A percentile compares a stretch with the other conserved stretches of the same genome.
Conservation (phyloP, 257 asterid species). For the Striga asiatica region DNA sequence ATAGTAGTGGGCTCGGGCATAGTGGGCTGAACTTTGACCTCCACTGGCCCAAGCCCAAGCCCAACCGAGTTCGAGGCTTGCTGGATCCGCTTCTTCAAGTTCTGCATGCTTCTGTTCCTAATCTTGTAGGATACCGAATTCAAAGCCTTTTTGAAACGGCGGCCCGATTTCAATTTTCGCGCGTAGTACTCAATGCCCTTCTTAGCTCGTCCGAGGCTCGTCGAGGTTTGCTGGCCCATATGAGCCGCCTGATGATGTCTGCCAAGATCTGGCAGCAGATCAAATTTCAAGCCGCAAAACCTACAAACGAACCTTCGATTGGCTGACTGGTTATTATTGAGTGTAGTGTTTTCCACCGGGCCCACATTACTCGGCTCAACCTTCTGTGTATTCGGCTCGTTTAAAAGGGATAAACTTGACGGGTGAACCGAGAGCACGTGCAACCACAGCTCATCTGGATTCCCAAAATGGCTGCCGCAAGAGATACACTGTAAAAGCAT, state of each 20-base stretch:
- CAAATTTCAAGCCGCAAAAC: constrained; percentile 93
- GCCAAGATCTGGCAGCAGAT: constrained; percentile 97
- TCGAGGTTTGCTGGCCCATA: constrained; percentile 47
- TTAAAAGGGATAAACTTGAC: no score
- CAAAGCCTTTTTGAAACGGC: constrained; percentile 56
- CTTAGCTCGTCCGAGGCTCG: constrained; percentile 55
- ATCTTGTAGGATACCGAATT: constrained; percentile 67
- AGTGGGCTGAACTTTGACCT: constrained; percentile 33
- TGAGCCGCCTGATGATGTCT: constrained; percentile 99
- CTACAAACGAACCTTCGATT: constrained; percentile 62
- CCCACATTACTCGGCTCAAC: constrained; percentile 27
- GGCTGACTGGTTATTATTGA: constrained; percentile 34
- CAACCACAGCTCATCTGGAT: constrained; percentile 76
- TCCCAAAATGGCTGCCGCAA: constrained; percentile 80
- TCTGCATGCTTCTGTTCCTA: constrained; percentile 61
- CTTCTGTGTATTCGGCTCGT: no score
- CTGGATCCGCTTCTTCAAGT: constrained; percentile 57
- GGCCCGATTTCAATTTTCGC: constrained; percentile 73
- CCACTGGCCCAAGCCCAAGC: constrained; percentile 24
- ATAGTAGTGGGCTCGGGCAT: constrained; percentile 32
- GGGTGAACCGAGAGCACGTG: constrained; percentile 74
- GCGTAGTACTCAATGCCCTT: constrained; percentile 75
- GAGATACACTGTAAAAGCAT: constrained; percentile 95
- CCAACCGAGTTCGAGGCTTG: constrained; percentile 37
- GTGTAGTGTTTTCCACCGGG: constrained; percentile 24